Base-by-base conservation (phyloP, 176 grass and related monocot genomes). In the Ensete ventricosum region DNA sequence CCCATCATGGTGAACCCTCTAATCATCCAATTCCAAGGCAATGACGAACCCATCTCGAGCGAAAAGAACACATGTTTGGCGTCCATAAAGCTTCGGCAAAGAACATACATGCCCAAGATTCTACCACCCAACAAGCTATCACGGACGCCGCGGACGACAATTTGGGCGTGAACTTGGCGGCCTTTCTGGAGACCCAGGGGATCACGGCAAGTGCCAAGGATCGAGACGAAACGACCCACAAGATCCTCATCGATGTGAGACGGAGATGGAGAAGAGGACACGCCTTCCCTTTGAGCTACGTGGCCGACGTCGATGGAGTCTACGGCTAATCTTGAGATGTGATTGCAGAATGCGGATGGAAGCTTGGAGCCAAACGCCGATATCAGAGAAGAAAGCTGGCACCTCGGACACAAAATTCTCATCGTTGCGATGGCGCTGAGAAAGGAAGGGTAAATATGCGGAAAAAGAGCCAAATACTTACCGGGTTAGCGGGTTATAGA, bases 21-120 rank as follows among this genome's bases (percentile, higher is more conserved):
- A 48, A 96, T 89, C 81, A 96, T 65, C 92, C 92, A 96, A 91
- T 92, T 92, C 92, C 92, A 96, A n/a, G 92, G 89, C 54, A 87
- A 63, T 73, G 85, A 69, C 0, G 76, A 73, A 1, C 49, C 14
- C 50, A 51, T 84, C 8, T 81, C 73, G 66, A 86, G 62, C 43
- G 75, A 16, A 88, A 86, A 92, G 83, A 96, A 88, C 49, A 92
- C 64, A 24, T 75, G 64, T 69, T 86, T 84, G 53, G 87, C 83
- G 53, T 96, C 87, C 25, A 65, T 51, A 81, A 96, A 89, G 78
- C 87, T 90, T 72, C 87, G 82, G 62, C 78, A 51, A 25, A 96
- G 84, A 9, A 92, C 84, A 67, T 92, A 96, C 87, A 86, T 88
- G 17, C 89, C 85, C 57, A 92, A 52, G 81, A 96, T 73, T 12